Evolutionary conservation across 2,329 filamentous ascomycete species (phyloP).

Genomic region (Diaporthe vaccinii): DNA sequence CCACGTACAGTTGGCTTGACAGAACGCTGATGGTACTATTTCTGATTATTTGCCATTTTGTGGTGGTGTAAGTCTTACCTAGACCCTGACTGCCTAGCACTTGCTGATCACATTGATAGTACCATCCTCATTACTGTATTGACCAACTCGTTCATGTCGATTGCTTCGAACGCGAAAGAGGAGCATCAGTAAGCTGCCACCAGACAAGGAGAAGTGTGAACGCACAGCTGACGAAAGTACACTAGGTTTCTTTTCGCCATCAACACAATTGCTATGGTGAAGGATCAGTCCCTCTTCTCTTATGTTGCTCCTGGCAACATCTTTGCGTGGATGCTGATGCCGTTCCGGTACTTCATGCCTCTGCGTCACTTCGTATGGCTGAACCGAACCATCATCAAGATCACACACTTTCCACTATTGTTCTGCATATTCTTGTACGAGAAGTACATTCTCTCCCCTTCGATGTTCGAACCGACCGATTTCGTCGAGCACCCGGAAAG

Average conservation of each 20-base stretch:
- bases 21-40: constrained; percentile 83
- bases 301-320: constrained; percentile 94
- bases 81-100: not conserved
- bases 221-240: not conserved
- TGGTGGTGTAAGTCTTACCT: constrained; percentile 75
- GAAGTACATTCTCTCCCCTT: constrained; percentile 79
- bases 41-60: constrained; percentile 93
- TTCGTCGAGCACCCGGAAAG: constrained; percentile 80
- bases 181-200: constrained; percentile 77
- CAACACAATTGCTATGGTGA: constrained; percentile 98
- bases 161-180: constrained; percentile 92
- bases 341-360: constrained; percentile 83
- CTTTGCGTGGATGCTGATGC: constrained; percentile 89
- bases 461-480: constrained; percentile 86
- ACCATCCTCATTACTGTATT: constrained; percentile 96
- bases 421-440: constrained; percentile 92
- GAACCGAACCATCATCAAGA: constrained; percentile 92
- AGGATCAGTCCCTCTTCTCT: constrained; percentile 95
- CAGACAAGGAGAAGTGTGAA: not conserved
- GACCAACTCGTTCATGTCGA: constrained; percentile 95
- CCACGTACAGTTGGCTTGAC: constrained; percentile 82
- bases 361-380: constrained; percentile 85
- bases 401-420: constrained; percentile 89
- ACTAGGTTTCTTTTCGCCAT: constrained; percentile 88
- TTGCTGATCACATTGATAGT: constrained; percentile 49